Percentiles rank a stretch among this genome's conserved stretches.
phyloP scores from a whole-genome alignment of 1,139 yeast genomes.

The Scheffersomyces insectosa region DNA sequence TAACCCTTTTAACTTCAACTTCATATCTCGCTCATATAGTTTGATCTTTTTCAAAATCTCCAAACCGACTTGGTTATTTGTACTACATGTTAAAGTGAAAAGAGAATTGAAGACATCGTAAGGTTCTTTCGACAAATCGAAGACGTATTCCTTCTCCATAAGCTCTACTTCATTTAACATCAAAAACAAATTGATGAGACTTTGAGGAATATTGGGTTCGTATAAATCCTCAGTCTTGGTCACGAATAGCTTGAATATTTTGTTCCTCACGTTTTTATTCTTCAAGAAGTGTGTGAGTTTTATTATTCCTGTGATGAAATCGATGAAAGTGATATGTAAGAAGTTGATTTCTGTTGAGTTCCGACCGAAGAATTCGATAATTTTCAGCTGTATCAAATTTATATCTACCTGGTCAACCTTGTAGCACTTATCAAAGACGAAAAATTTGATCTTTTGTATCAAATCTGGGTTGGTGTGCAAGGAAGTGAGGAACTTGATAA shows the following conservation, averaged over 20 bases:
- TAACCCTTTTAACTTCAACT: conserved; percentile 30
- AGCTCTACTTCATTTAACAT: conserved; percentile 35
- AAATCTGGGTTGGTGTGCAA: conserved; percentile 20
- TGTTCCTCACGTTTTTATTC: conserved; percentile 27
- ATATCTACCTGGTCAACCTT: conserved; percentile 15
- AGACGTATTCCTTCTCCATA: conserved; percentile 10
- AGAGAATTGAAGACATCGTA: conserved; percentile 25
- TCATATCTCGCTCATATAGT: conserved; percentile 20
- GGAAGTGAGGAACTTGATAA: conserved; percentile 22
- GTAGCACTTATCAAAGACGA: conserved; percentile 39
- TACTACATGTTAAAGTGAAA: conserved; percentile 33
- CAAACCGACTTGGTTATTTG: conserved; percentile 34
- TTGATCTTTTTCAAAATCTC: conserved; percentile 26
- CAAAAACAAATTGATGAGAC: conserved; percentile 33
- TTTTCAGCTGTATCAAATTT: conserved; percentile 20
- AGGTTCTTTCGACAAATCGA: conserved; percentile 26
- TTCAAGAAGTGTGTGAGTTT: conserved; percentile 27
- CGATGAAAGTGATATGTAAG: conserved; percentile 37
- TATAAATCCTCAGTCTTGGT: conserved; percentile 25
- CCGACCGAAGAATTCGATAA: conserved; percentile 31
- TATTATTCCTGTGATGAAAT: conserved; percentile 26
- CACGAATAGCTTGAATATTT: conserved; percentile 35
- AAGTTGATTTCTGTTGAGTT: conserved; percentile 28
- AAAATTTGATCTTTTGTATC: conserved; percentile 27
- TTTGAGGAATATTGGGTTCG: conserved; percentile 28